Evolutionary conservation across 2,329 filamentous ascomycete species (phyloP).

Genomic region (Trichoderma hamatum): DNA sequence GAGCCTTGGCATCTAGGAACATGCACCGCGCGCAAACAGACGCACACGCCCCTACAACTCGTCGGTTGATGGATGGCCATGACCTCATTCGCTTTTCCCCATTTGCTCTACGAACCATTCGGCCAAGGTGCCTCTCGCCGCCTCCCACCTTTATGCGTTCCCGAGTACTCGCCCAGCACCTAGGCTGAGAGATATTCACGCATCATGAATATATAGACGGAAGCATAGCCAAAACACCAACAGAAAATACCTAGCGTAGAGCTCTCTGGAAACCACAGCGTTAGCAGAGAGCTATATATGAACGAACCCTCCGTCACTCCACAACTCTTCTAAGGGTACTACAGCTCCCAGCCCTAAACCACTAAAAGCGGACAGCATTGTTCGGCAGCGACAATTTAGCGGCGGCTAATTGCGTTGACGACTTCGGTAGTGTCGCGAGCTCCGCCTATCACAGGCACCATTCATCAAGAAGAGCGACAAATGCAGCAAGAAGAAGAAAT

Average conservation of each 20-base stretch:
- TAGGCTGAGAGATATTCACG: background rate
- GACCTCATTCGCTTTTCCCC: background rate
- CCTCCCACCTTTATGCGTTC: background rate
- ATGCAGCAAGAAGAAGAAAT: constrained; percentile 23
- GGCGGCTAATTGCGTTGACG: constrained; percentile 27
- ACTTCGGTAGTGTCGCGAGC: constrained; percentile 17
- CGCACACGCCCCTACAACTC: background rate
- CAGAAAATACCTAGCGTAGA: background rate
- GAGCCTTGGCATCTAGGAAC: constrained; percentile 26
- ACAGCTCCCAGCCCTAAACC: constrained; percentile 17
- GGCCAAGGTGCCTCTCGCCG: background rate
- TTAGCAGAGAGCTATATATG: background rate
- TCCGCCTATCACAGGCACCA: constrained; percentile 27
- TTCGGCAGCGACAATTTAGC: constrained; percentile 25
- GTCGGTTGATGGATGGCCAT: background rate
- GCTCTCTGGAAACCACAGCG: background rate
- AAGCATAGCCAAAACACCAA: background rate
- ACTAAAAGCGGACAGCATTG: constrained; percentile 14
- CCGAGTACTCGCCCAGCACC: background rate
- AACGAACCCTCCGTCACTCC: background rate
- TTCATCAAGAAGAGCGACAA: constrained; percentile 14
- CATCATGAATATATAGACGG: background rate
- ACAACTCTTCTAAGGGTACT: constrained; percentile 11
- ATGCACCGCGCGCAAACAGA: constrained; percentile 6
- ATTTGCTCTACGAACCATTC: background rate